phyloP scores from a whole-genome alignment of 2,329 filamentous ascomycete genomes.

The Neofusicoccum parvum region DNA sequence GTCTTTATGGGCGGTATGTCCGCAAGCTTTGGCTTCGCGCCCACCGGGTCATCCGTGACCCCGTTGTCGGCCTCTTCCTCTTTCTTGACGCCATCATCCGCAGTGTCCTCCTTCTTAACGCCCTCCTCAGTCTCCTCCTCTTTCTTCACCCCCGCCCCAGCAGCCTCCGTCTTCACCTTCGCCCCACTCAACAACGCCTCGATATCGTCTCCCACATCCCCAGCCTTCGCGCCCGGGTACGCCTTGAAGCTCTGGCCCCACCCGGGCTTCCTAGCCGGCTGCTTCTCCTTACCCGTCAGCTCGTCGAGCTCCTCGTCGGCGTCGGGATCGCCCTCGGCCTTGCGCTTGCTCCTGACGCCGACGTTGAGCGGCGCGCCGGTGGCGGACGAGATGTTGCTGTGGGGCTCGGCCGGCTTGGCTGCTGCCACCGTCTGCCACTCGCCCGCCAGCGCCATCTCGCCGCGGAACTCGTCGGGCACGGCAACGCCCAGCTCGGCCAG shows the following conservation, averaged over 20 bases:
- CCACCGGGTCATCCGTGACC: conserved; percentile 6
- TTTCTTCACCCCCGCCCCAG: conserved; percentile 28
- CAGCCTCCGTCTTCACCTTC: conserved; percentile 32
- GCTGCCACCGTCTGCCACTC: conserved; percentile 76
- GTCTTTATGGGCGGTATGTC: conserved; percentile 23
- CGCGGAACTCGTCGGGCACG: conserved; percentile 75
- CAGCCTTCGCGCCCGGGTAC: conserved; percentile 47
- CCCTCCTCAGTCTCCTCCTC: conserved; percentile 32
- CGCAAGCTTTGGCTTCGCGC: conserved; percentile 29
- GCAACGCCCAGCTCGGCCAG: conserved; percentile 84
- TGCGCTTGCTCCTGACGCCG: conserved; percentile 64
- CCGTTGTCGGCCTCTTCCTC: conserved; percentile 43
- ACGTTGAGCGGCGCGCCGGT: conserved; percentile 48
- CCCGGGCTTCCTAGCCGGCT: conserved; percentile 41
- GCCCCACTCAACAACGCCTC: conserved; percentile 57
- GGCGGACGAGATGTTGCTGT: conserved; percentile 38
- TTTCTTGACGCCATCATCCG: conserved; percentile 40
- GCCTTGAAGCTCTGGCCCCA: conserved; percentile 51
- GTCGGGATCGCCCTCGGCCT: conserved; percentile 58
- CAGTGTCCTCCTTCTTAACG: conserved; percentile 30
- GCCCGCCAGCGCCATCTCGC: conserved; percentile 83
- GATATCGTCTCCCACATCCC: conserved; percentile 58
- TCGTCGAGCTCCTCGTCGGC: conserved; percentile 53
- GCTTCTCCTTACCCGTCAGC: conserved; percentile 50
- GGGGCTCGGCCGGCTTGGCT: not conserved